These are phyloP conservation scores for Ambrosia trifida DNA, from an alignment of 129 eudicot species.

Conservation along the genomic window DNA sequence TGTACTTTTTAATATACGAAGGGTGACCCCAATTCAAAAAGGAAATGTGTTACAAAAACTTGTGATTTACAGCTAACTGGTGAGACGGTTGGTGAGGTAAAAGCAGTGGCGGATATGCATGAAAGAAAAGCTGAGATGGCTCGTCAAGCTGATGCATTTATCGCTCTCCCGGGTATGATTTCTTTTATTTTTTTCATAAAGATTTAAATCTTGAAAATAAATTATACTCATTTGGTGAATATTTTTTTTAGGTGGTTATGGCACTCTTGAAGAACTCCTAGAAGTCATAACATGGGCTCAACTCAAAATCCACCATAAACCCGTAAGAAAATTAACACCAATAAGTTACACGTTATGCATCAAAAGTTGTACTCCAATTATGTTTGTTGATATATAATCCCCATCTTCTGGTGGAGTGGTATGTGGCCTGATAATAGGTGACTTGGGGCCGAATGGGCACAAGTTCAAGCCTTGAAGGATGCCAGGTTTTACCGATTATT, in stretches of 20 bases:
- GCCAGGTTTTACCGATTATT: too few species aligned
- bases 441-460: too few species aligned
- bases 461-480: too few species aligned
- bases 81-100: conserved; percentile 77
- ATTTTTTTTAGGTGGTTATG: conserved; percentile 80
- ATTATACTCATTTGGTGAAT: not conserved
- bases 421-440: too few species aligned
- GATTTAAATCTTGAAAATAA: not conserved
- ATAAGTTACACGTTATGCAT: not conserved
- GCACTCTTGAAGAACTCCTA: conserved; percentile 91
- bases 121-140: conserved; percentile 98
- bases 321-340: conserved; percentile 45
- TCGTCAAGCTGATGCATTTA: conserved; percentile 97
- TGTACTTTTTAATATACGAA: too few species aligned
- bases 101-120: conserved; percentile 94
- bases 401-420: too few species aligned
- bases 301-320: conserved; percentile 89
- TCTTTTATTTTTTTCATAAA: not conserved
- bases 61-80: conserved; percentile 70
- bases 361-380: not conserved
- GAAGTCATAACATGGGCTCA: conserved; percentile 97
- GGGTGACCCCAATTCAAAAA: too few species aligned
- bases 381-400: too few species aligned
- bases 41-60: not conserved
- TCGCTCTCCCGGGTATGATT: conserved; percentile 80